A percentile compares a stretch with the other conserved stretches of the same genome.
phyloP scores from a whole-genome alignment of 352 stramenopile species.

The Phytophthora citrophthora region DNA sequence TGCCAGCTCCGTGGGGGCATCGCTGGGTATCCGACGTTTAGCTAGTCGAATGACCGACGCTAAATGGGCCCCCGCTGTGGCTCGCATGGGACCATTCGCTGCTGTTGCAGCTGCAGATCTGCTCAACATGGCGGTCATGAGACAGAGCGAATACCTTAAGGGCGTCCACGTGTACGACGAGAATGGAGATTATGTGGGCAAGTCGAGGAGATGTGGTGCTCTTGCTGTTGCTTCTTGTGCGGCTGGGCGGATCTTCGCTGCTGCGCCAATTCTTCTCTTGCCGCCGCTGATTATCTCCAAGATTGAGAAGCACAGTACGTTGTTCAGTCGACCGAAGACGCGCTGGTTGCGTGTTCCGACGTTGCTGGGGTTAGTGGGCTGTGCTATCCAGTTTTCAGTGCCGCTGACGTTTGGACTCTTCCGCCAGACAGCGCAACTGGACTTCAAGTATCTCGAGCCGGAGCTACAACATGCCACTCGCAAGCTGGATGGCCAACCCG shows the following conservation, averaged over 20 bases:
- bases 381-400: slow-evolving; percentile 85
- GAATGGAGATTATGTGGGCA: slow-evolving; percentile 77
- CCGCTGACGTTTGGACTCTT: slow-evolving; percentile 89
- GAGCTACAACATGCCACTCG: slow-evolving; percentile 48
- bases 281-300: slow-evolving; percentile 66
- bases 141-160: slow-evolving; percentile 83
- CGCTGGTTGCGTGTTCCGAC: slow-evolving; percentile 70
- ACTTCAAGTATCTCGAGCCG: slow-evolving; percentile 69
- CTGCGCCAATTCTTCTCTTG: slow-evolving; percentile 81
- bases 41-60: slow-evolving; percentile 53
- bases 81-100: slow-evolving; percentile 77
- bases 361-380: slow-evolving; percentile 72
- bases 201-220: slow-evolving; percentile 73
- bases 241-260: slow-evolving; percentile 78
- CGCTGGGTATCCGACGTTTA: slow-evolving; percentile 69
- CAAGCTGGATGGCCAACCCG: slow-evolving; percentile 52
- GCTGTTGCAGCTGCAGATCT: slow-evolving; percentile 85
- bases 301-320: slow-evolving; percentile 52
- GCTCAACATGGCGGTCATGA: slow-evolving; percentile 88
- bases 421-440: slow-evolving; percentile 77
- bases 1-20: slow-evolving; percentile 74
- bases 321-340: slow-evolving; percentile 35
- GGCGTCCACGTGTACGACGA: slow-evolving; percentile 87
- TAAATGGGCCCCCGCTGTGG: slow-evolving; percentile 56
- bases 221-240: slow-evolving; percentile 81